Evolutionary conservation across 2,329 filamentous ascomycete genomes (phyloP), one percentile per base, ranked within the genome.

Genomic region (Pseudogymnoascus sp.): DNA sequence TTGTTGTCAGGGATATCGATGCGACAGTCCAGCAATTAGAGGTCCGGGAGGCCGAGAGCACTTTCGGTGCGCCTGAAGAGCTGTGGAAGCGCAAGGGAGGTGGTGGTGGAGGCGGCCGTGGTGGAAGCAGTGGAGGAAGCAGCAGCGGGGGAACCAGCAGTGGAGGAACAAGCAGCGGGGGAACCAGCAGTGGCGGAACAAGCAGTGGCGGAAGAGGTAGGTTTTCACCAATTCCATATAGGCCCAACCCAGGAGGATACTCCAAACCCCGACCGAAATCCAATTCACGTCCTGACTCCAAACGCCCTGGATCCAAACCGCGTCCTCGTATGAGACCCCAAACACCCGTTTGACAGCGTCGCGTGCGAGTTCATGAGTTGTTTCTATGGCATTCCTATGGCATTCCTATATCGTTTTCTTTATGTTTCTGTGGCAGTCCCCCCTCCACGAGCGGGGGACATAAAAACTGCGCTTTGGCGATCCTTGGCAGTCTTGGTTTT

Each of bases 31-130:
- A 35, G 19, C 57, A 26, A n/a, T 21, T 35, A 36, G 57, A 35
- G 11, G 36, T 33, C 10, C 19, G 31, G n/a, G 31, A 35, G 19
- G 31, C 31, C 28, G 57, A 60, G 3, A 4, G 31, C 6, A 62
- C 19, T 9, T 33, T 63, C 62, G 73, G 80, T 13, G 57, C 57
- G 21, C 10, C 57, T 2, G 57, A 60, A 62, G 78, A 84, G 33
- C 73, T 87, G 21, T 85, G 78, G 76, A 86, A 85, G 77, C 79
- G 85, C 67, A 83, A 83, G 69, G 84, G 84, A 36, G 84, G 85
- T 59, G 84, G 84, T 6, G 82, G 82, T 8, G 75, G 81, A 10
- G 81, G 82, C 60, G 77, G 79, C 17, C 74, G 78, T 64, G 79
- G 73, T 21, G 65, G 67, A 11, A 63, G 62, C 15, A 62, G 65